phyloP scores from a whole-genome alignment of 164 flowering plant species.

The Brasenia schreberi region DNA sequence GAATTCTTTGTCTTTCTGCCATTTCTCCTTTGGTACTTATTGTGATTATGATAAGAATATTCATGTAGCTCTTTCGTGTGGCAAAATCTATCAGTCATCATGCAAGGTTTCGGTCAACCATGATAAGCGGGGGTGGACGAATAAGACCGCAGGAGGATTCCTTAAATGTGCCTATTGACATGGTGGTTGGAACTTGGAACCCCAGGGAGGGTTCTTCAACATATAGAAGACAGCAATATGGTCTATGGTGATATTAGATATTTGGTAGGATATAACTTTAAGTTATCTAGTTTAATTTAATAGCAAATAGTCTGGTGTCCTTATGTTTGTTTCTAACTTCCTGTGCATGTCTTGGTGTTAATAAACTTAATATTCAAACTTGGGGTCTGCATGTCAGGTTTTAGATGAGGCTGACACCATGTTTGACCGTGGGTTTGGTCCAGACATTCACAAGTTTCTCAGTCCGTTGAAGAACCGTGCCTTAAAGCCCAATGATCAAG shows the following conservation, averaged over 20 bases:
- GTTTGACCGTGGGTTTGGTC: slow-evolving; percentile 99
- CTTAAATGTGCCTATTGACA: slow-evolving; percentile 65
- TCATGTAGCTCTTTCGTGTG: slow-evolving; percentile 76
- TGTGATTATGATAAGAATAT: neutral
- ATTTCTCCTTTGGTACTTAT: neutral
- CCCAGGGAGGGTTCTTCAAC: slow-evolving; percentile 97
- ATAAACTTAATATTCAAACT: neutral
- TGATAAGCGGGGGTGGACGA: slow-evolving; percentile 97
- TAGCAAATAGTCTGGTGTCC: too few relatives aligned
- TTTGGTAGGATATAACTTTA: slow-evolving; percentile 35
- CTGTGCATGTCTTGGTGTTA: neutral
- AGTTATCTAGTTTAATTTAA: too few relatives aligned
- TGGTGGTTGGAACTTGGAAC: slow-evolving; percentile 99
- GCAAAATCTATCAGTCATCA: slow-evolving; percentile 90
- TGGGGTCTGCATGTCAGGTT: slow-evolving; percentile 30
- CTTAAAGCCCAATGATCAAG: slow-evolving; percentile 46
- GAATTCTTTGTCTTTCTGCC: neutral
- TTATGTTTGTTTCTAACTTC: neutral
- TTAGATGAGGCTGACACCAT: slow-evolving; percentile 99
- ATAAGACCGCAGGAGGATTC: slow-evolving; percentile 91
- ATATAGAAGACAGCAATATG: slow-evolving; percentile 84
- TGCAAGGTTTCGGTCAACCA: slow-evolving; percentile 80
- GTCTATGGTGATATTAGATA: slow-evolving; percentile 95
- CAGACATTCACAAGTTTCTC: slow-evolving; percentile 87
- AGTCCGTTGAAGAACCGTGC: slow-evolving; percentile 73